These are phyloP conservation scores for Syzygium oleosum DNA, from an alignment of 345 rosid genomes.

Conservation along the genomic window DNA sequence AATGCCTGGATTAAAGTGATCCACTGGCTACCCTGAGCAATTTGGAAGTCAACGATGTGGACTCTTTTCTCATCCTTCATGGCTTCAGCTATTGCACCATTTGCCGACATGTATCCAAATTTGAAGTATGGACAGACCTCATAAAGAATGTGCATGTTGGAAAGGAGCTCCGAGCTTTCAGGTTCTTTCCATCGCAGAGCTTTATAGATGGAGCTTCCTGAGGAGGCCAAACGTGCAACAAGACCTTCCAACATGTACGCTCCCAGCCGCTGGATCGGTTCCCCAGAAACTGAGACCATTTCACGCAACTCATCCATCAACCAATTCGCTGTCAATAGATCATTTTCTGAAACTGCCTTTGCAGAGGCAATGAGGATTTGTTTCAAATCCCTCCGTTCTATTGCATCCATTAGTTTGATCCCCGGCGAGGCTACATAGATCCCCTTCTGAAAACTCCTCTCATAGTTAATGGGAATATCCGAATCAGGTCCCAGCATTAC, in stretches of 20 bases:
- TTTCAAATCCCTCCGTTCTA: conserved; percentile 49
- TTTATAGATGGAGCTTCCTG: conserved; percentile 75
- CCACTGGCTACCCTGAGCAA: conserved; percentile 93
- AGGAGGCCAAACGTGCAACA: conserved; percentile 71
- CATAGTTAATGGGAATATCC: conserved; percentile 27
- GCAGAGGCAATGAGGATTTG: conserved; percentile 64
- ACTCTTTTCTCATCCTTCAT: conserved; percentile 78
- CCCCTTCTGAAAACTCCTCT: conserved; percentile 18
- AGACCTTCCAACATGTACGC: conserved; percentile 94
- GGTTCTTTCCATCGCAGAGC: conserved; percentile 70
- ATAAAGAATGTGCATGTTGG: conserved; percentile 68
- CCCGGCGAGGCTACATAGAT: conserved; percentile 13
- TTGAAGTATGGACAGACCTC: conserved; percentile 93
- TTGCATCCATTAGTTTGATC: conserved; percentile 38
- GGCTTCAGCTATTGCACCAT: conserved; percentile 95
- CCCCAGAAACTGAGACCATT: conserved; percentile 92
- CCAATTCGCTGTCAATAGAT: conserved; percentile 54
- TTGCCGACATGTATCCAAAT: conserved; percentile 93
- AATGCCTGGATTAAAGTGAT: conserved; percentile 83
- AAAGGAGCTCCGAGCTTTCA: conserved; percentile 53
- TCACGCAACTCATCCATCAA: conserved; percentile 57
- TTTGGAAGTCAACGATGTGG: conserved; percentile 86
- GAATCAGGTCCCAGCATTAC: conserved; percentile 87
- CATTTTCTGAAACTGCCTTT: conserved; percentile 69
- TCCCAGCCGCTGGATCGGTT: conserved; percentile 91